Evolutionary conservation across 2,329 filamentous ascomycete species (phyloP).

Genomic region (Colletotrichum liriopes): DNA sequence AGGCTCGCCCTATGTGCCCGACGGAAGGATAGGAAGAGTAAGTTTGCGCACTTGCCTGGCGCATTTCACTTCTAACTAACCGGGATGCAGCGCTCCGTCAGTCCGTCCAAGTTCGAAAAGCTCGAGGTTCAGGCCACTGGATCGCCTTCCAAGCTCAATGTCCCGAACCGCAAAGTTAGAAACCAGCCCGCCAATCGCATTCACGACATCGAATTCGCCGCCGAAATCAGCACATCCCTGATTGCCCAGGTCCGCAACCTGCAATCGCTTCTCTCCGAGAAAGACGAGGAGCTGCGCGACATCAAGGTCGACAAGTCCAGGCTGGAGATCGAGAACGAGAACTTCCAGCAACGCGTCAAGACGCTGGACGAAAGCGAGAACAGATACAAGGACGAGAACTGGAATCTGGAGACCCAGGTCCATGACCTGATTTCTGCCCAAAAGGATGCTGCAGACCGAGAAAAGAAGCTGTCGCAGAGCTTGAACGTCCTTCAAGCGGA

Average conservation of each 20-base stretch:
- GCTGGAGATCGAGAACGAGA: constrained; percentile 87
- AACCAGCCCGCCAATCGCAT: constrained; percentile 92
- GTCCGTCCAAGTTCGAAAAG: constrained; percentile 85
- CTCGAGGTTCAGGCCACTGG: constrained; percentile 88
- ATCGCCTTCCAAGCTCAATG: constrained; percentile 90
- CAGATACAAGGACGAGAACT: constrained; percentile 98
- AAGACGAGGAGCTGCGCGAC: constrained; percentile 87
- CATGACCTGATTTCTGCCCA: constrained; percentile 84
- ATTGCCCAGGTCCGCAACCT: constrained; percentile 94
- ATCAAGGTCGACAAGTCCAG: constrained; percentile 82
- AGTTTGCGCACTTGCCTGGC: constrained; percentile 48
- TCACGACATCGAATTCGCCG: constrained; percentile 98
- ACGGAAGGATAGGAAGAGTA: constrained; percentile 69
- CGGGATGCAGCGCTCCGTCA: constrained; percentile 73
- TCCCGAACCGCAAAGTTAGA: constrained; percentile 88
- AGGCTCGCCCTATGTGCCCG: constrained; percentile 68
- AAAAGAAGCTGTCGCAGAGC: constrained; percentile 84
- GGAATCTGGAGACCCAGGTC: constrained; percentile 93
- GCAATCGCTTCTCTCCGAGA: constrained; percentile 87
- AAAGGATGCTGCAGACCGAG: constrained; percentile 84
- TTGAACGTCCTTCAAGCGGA: constrained; percentile 80
- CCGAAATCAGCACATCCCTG: constrained; percentile 95
- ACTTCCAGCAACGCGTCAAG: constrained; percentile 84
- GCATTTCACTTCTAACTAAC: constrained; percentile 41
- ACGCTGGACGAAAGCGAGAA: constrained; percentile 93